Conservation (phyloP, 2,329 filamentous ascomycete genomes). For the Aspergillus amoenus region DNA sequence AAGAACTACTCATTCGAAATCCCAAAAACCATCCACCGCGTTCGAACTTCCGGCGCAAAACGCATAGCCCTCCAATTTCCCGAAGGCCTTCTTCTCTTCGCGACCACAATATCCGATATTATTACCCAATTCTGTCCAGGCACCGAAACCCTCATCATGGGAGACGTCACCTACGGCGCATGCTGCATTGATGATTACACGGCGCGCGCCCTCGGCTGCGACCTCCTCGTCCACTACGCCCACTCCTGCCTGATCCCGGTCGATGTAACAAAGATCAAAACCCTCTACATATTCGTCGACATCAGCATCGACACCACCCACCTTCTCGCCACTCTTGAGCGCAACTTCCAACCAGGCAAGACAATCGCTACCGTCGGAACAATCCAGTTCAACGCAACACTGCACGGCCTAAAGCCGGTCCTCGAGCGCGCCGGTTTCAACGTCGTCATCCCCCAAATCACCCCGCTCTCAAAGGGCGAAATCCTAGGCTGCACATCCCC, state of each 20-base stretch:
- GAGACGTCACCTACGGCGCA: conserved; percentile 96
- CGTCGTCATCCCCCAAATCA: conserved; percentile 86
- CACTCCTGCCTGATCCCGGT: conserved; percentile 96
- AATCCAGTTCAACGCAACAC: conserved; percentile 97
- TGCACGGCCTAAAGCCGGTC: conserved; percentile 77
- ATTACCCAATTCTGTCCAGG: conserved; percentile 90
- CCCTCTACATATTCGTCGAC: conserved; percentile 96
- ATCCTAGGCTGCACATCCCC: conserved; percentile 97
- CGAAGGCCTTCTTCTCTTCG: conserved; percentile 90
- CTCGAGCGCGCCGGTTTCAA: conserved; percentile 83
- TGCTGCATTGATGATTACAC: conserved; percentile 99
- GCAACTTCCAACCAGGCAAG: conserved; percentile 82
- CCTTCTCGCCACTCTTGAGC: conserved; percentile 78
- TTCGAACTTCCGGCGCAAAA: conserved; percentile 75
- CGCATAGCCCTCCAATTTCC: conserved; percentile 95
- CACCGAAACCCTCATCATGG: conserved; percentile 95
- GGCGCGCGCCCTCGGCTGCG: conserved; percentile 87
- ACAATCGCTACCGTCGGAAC: conserved; percentile 92
- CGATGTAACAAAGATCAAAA: conserved; percentile 94
- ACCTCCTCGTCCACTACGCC: conserved; percentile 92
- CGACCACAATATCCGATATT: conserved; percentile 96
- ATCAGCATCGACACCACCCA: conserved; percentile 93
- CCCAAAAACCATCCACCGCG: conserved; percentile 94
- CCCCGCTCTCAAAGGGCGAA: conserved; percentile 89
- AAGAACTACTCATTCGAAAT: conserved; percentile 99